phyloP scores from a whole-genome alignment of 345 rosid genomes.

The Carallia brachiata region DNA sequence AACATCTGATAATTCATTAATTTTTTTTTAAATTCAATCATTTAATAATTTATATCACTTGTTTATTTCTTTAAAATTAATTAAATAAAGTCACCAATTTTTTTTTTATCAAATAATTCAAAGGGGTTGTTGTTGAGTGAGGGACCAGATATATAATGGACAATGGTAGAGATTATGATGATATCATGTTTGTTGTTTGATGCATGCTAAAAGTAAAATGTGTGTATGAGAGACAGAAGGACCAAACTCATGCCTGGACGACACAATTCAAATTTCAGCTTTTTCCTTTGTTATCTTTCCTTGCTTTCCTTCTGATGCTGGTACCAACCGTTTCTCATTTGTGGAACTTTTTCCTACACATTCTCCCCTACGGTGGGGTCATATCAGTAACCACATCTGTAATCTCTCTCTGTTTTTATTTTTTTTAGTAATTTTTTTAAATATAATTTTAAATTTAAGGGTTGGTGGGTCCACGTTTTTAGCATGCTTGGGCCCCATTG shows the following conservation, averaged over 20 bases:
- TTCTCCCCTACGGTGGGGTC: conserved; percentile 45
- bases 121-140: conserved; percentile 19
- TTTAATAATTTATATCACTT: too few relatives aligned
- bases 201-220: conserved; percentile 28
- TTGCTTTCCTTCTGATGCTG: conserved; percentile 34
- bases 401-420: conserved; percentile 11
- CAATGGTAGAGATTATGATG: conserved; percentile 47
- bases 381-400: conserved; percentile 14
- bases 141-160: conserved; percentile 44
- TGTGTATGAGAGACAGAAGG: not conserved
- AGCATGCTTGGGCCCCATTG: conserved; percentile 29
- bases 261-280: conserved; percentile 58
- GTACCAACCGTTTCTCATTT: conserved; percentile 44
- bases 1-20: too few relatives aligned
- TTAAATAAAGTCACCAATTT: too few relatives aligned
- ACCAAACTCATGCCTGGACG: not conserved
- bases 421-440: conserved; percentile 1
- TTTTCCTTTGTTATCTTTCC: conserved; percentile 26
- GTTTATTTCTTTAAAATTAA: too few relatives aligned
- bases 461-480: conserved; percentile 17
- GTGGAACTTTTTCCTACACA: conserved; percentile 29
- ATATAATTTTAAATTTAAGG: not conserved
- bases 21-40: too few relatives aligned
- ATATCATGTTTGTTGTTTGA: conserved; percentile 20
- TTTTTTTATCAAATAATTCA: too few relatives aligned